Percentiles rank a stretch among this genome's conserved stretches.
Conservation (phyloP, 1,139 yeast genomes). For the Kluyveromyces marxianus region DNA sequence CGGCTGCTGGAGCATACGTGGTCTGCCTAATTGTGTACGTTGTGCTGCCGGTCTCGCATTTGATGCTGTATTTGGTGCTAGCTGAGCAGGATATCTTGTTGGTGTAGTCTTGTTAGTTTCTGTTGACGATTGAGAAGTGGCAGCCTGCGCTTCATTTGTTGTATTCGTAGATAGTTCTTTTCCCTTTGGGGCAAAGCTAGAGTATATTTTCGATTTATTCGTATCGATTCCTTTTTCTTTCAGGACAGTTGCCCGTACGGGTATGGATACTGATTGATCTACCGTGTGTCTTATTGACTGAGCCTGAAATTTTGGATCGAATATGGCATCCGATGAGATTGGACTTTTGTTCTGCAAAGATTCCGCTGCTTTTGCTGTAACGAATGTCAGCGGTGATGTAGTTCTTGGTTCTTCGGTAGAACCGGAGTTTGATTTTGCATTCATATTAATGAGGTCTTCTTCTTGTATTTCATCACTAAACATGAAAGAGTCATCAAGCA, state of each 20-base stretch:
- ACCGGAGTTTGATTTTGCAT: background rate
- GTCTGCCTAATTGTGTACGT: slow-evolving; percentile 1
- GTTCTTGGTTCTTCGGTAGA: slow-evolving; percentile 9
- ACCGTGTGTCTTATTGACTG: slow-evolving; percentile 29
- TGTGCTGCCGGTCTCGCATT: background rate
- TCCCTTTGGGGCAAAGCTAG: slow-evolving; percentile 29
- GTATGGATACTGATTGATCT: slow-evolving; percentile 30
- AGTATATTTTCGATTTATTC: slow-evolving; percentile 20
- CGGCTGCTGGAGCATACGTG: slow-evolving; percentile 4
- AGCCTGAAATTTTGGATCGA: slow-evolving; percentile 30
- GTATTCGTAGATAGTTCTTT: slow-evolving; percentile 16
- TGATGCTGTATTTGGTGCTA: background rate
- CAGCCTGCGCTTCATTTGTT: background rate
- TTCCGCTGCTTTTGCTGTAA: slow-evolving; percentile 28
- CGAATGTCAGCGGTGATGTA: slow-evolving; percentile 25
- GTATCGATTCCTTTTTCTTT: slow-evolving; percentile 21
- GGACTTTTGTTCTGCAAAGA: slow-evolving; percentile 21
- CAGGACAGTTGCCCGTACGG: slow-evolving; percentile 20
- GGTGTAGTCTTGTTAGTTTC: background rate
- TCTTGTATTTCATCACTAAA: slow-evolving; percentile 54
- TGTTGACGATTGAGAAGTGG: background rate
- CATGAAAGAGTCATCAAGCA: slow-evolving; percentile 57
- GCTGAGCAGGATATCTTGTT: background rate
- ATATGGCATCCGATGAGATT: slow-evolving; percentile 20
- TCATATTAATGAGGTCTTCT: slow-evolving; percentile 24